Base-by-base conservation (phyloP, 2,329 filamentous ascomycete genomes). In the Trichoderma sp. region DNA sequence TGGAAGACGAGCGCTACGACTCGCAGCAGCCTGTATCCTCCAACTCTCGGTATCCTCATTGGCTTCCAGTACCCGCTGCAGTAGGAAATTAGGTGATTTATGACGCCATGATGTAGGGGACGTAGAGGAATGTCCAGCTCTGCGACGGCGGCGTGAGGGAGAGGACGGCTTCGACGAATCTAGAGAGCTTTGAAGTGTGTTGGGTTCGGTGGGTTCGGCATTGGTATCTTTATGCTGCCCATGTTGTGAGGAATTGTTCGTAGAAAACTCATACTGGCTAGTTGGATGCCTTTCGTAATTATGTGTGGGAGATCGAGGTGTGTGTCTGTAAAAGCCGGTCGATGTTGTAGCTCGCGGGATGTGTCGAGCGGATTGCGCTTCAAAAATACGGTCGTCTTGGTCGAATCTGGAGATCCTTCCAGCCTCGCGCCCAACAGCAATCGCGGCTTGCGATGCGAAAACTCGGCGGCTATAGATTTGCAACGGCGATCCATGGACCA, bases 1-100 rank as follows among this genome's bases (percentile, higher is more conserved):
- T 6, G 81, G 78, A 11, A 83, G 76, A 27, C 82, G 79, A 27
- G 75, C 74, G 60, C 77, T 81, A 33, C 83, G 82, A 24, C 78
- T 77, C 59, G 50, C 60, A 6, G 83, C 81, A 4, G 78, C 69
- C 45, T 74, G 73, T 75, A 53, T 75, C 66, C 64, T 80, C 79
- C 78, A 80, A 27, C 53, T 12, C 12, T 69, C 33, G 7, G 59
- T 73, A 21, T 76, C 41, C 16, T 53, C 27, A 18, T 75, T 65
- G n/a, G 62, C 31, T 12, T 76, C 78, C n/a, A 79, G 45, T 9
- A 76, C 77, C 29, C 74, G 79, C 50, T 80, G 78, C 24, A 83
- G 71, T 11, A 83, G 56, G 24, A 77, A 65, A 35, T 78, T 80
- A 9, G 81, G 80, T 35, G 79, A 77, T 68, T 35, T 59, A 11